These are phyloP conservation scores for Cyberlindnera sargentensis DNA, from an alignment of 805 yeast genomes.

Conservation along the genomic window DNA sequence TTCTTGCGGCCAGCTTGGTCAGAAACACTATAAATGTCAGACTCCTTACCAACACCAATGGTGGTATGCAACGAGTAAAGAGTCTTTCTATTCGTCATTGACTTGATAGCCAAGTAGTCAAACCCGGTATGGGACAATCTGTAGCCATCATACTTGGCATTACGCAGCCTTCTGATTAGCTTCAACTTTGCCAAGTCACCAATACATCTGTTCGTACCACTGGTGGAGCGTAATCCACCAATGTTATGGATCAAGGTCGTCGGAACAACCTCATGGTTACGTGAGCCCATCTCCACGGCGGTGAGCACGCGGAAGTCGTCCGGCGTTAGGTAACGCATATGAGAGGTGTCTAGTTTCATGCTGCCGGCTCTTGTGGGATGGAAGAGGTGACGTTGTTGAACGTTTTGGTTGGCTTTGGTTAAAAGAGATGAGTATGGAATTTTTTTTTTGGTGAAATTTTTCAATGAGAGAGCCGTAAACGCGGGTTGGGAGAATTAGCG, in stretches of 20 bases:
- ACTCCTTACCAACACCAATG: slow-evolving; percentile 96
- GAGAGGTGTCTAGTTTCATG: slow-evolving; percentile 90
- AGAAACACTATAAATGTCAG: slow-evolving; percentile 83
- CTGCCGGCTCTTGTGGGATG: slow-evolving; percentile 5
- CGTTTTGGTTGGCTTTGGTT: background rate
- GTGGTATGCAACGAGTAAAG: slow-evolving; percentile 76
- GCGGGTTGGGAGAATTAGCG: no score
- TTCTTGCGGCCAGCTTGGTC: slow-evolving; percentile 57
- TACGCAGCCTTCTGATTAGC: slow-evolving; percentile 69
- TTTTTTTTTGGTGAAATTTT: background rate
- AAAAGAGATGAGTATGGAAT: slow-evolving; percentile 2
- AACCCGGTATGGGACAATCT: slow-evolving; percentile 82
- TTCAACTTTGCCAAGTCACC: slow-evolving; percentile 83
- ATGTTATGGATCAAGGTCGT: slow-evolving; percentile 73
- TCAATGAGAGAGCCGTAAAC: no score
- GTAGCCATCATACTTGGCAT: slow-evolving; percentile 94
- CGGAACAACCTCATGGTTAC: slow-evolving; percentile 94
- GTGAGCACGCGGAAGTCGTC: slow-evolving; percentile 88
- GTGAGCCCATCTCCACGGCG: slow-evolving; percentile 86
- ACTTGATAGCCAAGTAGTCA: slow-evolving; percentile 85
- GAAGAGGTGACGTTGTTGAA: no score
- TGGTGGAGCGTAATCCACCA: slow-evolving; percentile 67
- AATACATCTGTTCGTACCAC: slow-evolving; percentile 73
- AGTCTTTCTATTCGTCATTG: slow-evolving; percentile 69
- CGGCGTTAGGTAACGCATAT: slow-evolving; percentile 85